phyloP scores from a whole-genome alignment of 129 eudicot species.

The Smallanthus sonchifolius region DNA sequence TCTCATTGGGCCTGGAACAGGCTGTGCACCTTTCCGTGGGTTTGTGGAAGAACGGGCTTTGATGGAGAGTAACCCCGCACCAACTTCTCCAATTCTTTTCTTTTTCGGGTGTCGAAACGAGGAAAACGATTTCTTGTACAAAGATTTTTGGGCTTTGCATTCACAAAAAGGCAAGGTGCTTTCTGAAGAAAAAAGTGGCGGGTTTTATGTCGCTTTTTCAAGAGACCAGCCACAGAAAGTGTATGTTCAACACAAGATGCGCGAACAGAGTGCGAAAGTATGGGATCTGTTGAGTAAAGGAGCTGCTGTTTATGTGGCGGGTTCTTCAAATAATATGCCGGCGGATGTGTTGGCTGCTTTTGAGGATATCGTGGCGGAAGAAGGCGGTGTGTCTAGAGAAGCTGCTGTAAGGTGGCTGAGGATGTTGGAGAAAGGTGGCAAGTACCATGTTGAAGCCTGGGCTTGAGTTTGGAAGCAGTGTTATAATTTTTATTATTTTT shows the following conservation, averaged over 20 bases:
- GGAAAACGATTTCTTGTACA: constrained; percentile 71
- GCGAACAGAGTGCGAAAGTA: constrained; percentile 50
- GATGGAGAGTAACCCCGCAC: constrained; percentile 26
- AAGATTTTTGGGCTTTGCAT: constrained; percentile 69
- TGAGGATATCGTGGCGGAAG: constrained; percentile 62
- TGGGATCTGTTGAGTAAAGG: constrained; percentile 73
- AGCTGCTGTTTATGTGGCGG: constrained; percentile 82
- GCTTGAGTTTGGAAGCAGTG: constrained; percentile 28
- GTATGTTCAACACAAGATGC: constrained; percentile 89
- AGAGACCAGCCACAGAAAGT: constrained; percentile 83
- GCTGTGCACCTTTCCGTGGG: constrained; percentile 98
- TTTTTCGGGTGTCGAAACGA: constrained; percentile 84
- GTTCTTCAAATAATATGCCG: constrained; percentile 89
- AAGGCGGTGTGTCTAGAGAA: constrained; percentile 67
- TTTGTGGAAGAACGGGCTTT: constrained; percentile 80
- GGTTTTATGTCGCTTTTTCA: constrained; percentile 83
- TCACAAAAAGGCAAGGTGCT: constrained; percentile 60
- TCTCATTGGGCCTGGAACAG: constrained; percentile 92
- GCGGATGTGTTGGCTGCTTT: constrained; percentile 70
- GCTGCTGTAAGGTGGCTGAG: constrained; percentile 74
- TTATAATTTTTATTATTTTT: background rate
- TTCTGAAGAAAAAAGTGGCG: constrained; percentile 83
- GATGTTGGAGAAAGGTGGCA: constrained; percentile 86
- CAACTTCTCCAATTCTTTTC: constrained; percentile 77
- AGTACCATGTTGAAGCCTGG: constrained; percentile 95